A percentile compares a stretch with the other conserved stretches of the same genome.
Conservation (phyloP, 2,329 filamentous ascomycete species). For the Arthrinium phaeospermum region DNA sequence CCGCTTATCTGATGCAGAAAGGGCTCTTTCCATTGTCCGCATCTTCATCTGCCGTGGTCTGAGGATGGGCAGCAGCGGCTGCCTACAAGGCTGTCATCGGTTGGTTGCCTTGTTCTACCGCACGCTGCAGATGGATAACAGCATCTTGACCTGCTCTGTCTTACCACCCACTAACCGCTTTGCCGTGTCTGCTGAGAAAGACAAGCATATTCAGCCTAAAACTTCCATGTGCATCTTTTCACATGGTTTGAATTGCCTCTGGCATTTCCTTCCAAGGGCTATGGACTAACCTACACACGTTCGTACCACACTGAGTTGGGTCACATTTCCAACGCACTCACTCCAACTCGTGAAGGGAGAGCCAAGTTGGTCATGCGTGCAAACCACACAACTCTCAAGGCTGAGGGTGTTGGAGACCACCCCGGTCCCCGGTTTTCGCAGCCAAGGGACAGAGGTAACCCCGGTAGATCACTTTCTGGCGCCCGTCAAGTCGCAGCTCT, state of each 20-base stretch:
- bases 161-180: background rate
- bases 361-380: background rate
- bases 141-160: background rate
- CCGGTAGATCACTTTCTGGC: conserved; percentile 3
- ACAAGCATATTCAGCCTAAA: conserved; percentile 6
- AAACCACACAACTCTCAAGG: background rate
- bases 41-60: background rate
- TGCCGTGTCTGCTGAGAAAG: background rate
- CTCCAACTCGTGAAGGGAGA: background rate
- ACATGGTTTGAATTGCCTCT: background rate
- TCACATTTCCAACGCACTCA: background rate
- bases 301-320: background rate
- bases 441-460: background rate
- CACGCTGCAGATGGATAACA: background rate
- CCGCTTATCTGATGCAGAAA: conserved; percentile 11
- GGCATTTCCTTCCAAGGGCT: background rate
- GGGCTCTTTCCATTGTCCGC: background rate
- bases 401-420: background rate
- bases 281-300: background rate
- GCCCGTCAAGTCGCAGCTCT: conserved; percentile 8
- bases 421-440: background rate
- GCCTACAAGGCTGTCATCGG: conserved; percentile 9
- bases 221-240: background rate
- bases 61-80: conserved; percentile 3
- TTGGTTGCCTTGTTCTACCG: conserved; percentile 14